These are phyloP conservation scores for Apiotrichum gamsii DNA, from an alignment of 1,284 basidiomycete species.

Conservation along the genomic window DNA sequence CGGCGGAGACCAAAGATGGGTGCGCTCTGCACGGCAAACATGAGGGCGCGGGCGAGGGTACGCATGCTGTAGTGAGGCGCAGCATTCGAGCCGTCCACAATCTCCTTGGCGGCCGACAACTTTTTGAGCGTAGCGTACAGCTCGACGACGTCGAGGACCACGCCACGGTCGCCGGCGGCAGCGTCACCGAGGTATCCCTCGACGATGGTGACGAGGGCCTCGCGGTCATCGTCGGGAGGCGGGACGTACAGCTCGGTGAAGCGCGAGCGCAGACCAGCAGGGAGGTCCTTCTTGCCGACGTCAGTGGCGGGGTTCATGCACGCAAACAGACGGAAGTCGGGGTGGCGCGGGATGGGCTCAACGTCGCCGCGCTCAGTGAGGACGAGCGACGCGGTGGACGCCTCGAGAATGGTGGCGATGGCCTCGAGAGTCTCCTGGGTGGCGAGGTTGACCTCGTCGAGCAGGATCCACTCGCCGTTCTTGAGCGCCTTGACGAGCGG, in stretches of 20 bases:
- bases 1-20: constrained; percentile 72
- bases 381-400: constrained; percentile 80
- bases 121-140: constrained; percentile 79
- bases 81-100: constrained; percentile 91
- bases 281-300: constrained; percentile 95
- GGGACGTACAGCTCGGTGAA: constrained; percentile 96
- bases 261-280: constrained; percentile 77
- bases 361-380: constrained; percentile 90
- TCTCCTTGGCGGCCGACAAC: constrained; percentile 69
- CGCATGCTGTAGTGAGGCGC: constrained; percentile 98
- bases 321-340: constrained; percentile 92
- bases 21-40: constrained; percentile 80
- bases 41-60: constrained; percentile 84
- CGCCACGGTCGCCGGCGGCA: constrained; percentile 77
- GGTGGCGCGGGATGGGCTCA: constrained; percentile 83
- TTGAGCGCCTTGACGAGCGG: constrained; percentile 88
- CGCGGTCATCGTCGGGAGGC: constrained; percentile 84
- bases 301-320: constrained; percentile 99
- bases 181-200: constrained; percentile 82
- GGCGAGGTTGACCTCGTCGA: constrained; percentile 96
- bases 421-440: constrained; percentile 93
- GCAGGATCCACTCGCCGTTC: constrained; percentile 86
- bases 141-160: constrained; percentile 85
- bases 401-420: constrained; percentile 76
- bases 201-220: constrained; percentile 83